These are phyloP conservation scores for Alternaria sp. DNA, from an alignment of 2,329 filamentous ascomycete genomes.

Conservation along the genomic window DNA sequence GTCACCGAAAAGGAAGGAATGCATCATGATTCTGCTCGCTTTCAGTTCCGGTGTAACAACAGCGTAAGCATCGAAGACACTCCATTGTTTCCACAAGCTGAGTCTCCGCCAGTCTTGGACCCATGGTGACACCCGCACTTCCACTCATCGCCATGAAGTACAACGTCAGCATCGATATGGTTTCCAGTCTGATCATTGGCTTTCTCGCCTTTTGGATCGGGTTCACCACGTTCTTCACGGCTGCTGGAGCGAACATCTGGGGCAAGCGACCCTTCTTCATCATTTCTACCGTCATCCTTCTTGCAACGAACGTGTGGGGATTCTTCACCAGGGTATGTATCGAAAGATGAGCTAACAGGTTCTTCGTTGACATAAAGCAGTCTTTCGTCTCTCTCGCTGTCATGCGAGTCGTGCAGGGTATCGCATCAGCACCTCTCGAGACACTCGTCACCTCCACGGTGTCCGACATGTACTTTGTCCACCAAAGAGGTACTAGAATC, in stretches of 20 bases:
- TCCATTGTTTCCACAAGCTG: not conserved
- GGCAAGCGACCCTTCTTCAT: constrained; percentile 49
- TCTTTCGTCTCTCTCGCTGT: constrained; percentile 48
- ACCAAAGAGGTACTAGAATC: constrained; percentile 84
- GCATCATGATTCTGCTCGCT: constrained; percentile 42
- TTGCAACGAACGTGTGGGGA: constrained; percentile 50
- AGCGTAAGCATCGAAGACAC: constrained; percentile 17
- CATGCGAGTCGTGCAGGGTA: constrained; percentile 80
- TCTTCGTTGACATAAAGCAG: constrained; percentile 14
- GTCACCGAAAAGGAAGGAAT: constrained; percentile 36
- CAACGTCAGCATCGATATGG: constrained; percentile 46
- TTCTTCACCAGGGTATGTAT: constrained; percentile 42
- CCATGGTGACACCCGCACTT: constrained; percentile 51
- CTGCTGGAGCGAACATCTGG: constrained; percentile 49
- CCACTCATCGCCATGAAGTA: constrained; percentile 45
- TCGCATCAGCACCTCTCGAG: constrained; percentile 88
- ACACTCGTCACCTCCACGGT: constrained; percentile 87
- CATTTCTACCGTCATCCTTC: constrained; percentile 45
- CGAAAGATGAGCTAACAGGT: not conserved
- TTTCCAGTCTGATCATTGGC: constrained; percentile 49
- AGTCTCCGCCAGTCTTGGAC: constrained; percentile 42
- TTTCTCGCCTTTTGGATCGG: constrained; percentile 49
- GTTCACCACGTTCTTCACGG: constrained; percentile 51
- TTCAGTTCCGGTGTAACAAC: constrained; percentile 45
- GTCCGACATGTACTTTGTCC: constrained; percentile 89